Evolutionary conservation across 805 yeast genomes (phyloP).

Genomic region (Ogataea henricii): DNA sequence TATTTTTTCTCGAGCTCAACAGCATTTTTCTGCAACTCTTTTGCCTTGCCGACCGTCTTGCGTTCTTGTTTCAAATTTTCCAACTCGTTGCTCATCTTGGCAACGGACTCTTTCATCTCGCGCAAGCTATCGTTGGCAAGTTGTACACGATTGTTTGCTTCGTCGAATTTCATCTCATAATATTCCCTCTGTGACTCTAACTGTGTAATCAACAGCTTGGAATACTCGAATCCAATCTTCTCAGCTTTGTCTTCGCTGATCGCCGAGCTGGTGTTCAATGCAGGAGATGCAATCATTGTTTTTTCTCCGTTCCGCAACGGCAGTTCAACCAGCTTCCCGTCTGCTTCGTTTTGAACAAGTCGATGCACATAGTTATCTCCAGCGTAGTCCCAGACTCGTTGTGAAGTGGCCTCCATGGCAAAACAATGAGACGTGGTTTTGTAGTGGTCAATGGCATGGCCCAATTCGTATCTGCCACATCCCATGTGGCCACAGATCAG

Average conservation of each 20-base stretch:
- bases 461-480: constrained; percentile 83
- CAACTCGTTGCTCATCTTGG: constrained; percentile 10
- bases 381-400: constrained; percentile 93
- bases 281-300: constrained; percentile 11
- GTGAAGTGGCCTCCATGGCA: constrained; percentile 83
- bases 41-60: constrained; percentile 22
- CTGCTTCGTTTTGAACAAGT: constrained; percentile 77
- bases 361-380: constrained; percentile 90
- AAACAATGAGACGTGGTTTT: constrained; percentile 80
- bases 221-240: constrained; percentile 73
- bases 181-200: constrained; percentile 84
- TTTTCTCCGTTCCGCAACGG: constrained; percentile 37
- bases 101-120: constrained; percentile 35
- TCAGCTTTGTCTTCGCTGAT: constrained; percentile 45
- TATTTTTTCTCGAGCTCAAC: constrained; percentile 31
- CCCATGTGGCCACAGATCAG: constrained; percentile 90
- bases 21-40: constrained; percentile 20
- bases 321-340: constrained; percentile 87
- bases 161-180: constrained; percentile 57
- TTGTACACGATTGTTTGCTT: constrained; percentile 27
- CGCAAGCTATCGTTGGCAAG: constrained; percentile 23
- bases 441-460: constrained; percentile 85
- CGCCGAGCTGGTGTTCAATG: constrained; percentile 4
- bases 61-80: constrained; percentile 9
- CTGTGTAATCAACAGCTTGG: constrained; percentile 75